A percentile compares a stretch with the other conserved stretches of the same genome.
These are phyloP conservation scores for Podospora bellae-mahoneyi DNA, from an alignment of 495 filamentous ascomycete species.

Conservation along the genomic window DNA sequence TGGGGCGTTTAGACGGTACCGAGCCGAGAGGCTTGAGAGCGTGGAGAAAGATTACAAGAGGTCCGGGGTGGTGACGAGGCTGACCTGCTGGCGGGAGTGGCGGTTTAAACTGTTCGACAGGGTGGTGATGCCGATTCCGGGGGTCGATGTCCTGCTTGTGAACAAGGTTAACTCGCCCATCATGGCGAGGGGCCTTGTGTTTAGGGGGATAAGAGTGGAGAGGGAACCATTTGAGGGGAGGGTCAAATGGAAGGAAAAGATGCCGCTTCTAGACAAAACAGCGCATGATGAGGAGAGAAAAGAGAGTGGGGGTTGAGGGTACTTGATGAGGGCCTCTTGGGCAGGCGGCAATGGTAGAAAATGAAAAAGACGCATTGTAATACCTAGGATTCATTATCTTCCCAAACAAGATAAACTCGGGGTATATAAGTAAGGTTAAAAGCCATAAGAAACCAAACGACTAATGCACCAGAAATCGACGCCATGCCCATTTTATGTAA, in stretches of 20 bases:
- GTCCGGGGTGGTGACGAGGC: not conserved
- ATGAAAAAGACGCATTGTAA: not conserved
- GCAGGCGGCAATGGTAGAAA: not conserved
- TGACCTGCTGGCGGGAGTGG: not conserved
- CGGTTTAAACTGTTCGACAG: not conserved
- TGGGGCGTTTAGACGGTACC: not conserved
- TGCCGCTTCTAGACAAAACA: not conserved
- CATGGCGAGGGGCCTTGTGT: not conserved
- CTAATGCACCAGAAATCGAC: not conserved
- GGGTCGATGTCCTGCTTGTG: not conserved
- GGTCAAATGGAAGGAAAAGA: not conserved
- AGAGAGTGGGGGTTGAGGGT: not conserved
- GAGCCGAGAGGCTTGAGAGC: not conserved
- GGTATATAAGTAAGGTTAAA: slow-evolving; percentile 2
- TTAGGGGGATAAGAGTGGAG: not conserved
- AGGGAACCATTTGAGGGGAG: slow-evolving; percentile 1
- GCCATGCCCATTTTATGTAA: slow-evolving; percentile 1
- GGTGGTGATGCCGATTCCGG: not conserved
- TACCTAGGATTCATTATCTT: slow-evolving; percentile 3
- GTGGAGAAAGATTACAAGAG: not conserved
- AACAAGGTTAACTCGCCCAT: not conserved
- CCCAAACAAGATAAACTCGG: slow-evolving; percentile 1
- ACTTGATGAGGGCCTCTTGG: not conserved
- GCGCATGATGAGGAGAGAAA: not conserved
- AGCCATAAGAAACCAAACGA: not conserved